Evolutionary conservation across 108 stramenopile genomes (phyloP).

Genomic region (Nitzschia sp.): DNA sequence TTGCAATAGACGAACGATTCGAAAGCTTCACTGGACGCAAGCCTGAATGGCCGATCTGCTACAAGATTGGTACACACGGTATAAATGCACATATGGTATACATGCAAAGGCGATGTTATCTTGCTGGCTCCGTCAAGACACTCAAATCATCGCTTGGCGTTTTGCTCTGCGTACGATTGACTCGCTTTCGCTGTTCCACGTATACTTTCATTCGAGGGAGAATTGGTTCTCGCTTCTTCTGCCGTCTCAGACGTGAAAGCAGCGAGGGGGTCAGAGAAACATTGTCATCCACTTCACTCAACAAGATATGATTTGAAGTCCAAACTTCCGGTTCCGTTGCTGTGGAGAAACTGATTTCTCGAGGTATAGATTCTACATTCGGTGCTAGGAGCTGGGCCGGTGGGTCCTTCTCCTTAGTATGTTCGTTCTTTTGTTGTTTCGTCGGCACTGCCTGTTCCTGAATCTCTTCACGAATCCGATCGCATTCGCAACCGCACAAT

Average conservation of each 20-base stretch:
- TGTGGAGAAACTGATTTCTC: background rate
- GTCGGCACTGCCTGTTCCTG: background rate
- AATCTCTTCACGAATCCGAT: background rate
- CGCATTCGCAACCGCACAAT: background rate
- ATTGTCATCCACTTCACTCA: slow-evolving; percentile 11
- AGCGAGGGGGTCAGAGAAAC: background rate
- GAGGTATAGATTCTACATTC: background rate
- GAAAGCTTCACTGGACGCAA: too few species aligned
- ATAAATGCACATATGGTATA: too few species aligned
- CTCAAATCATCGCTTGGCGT: background rate
- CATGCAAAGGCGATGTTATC: too few species aligned
- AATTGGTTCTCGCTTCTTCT: background rate
- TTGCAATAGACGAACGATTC: too few species aligned
- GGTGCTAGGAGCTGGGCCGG: background rate
- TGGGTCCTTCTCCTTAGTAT: background rate
- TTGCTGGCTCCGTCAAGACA: background rate
- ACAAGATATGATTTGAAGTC: background rate
- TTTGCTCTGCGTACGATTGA: background rate
- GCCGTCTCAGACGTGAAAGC: background rate
- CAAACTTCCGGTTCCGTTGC: background rate
- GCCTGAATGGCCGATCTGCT: too few species aligned
- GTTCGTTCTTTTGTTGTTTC: background rate
- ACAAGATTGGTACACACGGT: too few species aligned
- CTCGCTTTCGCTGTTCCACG: slow-evolving; percentile 1
- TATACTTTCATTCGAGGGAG: slow-evolving; percentile 2